phyloP scores from a whole-genome alignment of 1,139 yeast species.

The Diutina ranongensis region DNA sequence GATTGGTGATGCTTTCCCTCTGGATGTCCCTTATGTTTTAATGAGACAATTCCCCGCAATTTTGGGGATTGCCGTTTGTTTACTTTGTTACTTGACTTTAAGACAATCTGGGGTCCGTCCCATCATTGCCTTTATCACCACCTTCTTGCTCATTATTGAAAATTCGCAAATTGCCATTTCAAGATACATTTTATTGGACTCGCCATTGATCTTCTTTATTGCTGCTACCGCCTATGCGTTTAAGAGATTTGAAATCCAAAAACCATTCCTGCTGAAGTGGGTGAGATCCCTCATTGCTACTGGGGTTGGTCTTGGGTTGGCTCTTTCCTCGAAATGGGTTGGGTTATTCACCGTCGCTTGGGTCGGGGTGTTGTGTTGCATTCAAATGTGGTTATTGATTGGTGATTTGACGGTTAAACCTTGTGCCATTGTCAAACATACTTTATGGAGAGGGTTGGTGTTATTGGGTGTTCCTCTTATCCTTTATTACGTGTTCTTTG shows the following conservation, averaged over 20 bases:
- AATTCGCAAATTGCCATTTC: slow-evolving; percentile 84
- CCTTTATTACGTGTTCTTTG: slow-evolving; percentile 64
- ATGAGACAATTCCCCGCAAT: slow-evolving; percentile 85
- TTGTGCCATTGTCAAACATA: slow-evolving; percentile 38
- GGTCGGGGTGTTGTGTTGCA: slow-evolving; percentile 68
- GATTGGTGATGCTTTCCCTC: slow-evolving; percentile 59
- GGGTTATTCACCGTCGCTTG: slow-evolving; percentile 64
- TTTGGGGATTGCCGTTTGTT: slow-evolving; percentile 70
- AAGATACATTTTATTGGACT: slow-evolving; percentile 79
- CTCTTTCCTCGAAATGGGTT: slow-evolving; percentile 90
- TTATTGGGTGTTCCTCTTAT: slow-evolving; percentile 60
- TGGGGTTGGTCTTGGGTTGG: slow-evolving; percentile 78
- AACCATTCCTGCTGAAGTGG: slow-evolving; percentile 64
- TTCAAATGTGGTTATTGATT: slow-evolving; percentile 76
- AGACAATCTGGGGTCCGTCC: slow-evolving; percentile 82
- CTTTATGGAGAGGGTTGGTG: slow-evolving; percentile 41
- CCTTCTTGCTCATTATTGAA: slow-evolving; percentile 63
- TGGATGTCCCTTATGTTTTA: slow-evolving; percentile 54
- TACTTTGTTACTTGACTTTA: slow-evolving; percentile 69
- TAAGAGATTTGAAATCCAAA: slow-evolving; percentile 71
- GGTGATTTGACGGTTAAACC: slow-evolving; percentile 72
- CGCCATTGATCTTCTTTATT: slow-evolving; percentile 84
- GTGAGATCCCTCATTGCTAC: slow-evolving; percentile 59
- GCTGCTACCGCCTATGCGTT: slow-evolving; percentile 75
- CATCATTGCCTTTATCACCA: slow-evolving; percentile 55